Evolutionary conservation across 441 rosid genomes (phyloP), one percentile per base, ranked within the genome.

Genomic region (Adansonia rubrostipa): DNA sequence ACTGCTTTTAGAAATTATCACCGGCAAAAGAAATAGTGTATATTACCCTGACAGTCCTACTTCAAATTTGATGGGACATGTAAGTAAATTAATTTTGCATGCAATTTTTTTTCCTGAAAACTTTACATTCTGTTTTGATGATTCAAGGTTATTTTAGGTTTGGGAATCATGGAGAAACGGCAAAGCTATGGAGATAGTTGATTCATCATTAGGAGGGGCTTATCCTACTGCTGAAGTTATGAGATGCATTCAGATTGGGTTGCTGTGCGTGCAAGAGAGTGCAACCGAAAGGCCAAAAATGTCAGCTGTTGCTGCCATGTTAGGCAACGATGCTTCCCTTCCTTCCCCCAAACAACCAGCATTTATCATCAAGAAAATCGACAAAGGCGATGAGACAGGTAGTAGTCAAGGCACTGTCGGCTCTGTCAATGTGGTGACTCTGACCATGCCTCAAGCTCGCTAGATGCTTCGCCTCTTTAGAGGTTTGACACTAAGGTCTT

Each of bases 211-310:
- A 24, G 3, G 15, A 10, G 74, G 61, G 20, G 62, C 82, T 2
- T 73, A 75, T 63, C 45, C 47, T 1, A n/a, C 10, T 1, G 14
- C 20, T 0, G 85, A 89, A 79, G 86, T 50, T 9, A 7, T 61
- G 42, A 86, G 85, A 73, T 83, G 84, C 77, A 83, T 84, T 15
- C 91, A 88, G 40, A 78, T 87, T 9, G 88, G 85, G 63, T 76
- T 87, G 0, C 54, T 88, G 15, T 89, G 88, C 61, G 87, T 88
- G 33, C 91, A 88, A 47, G 82, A 83, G 0, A 65, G 45, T 11
- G 77, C 88, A 9, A 84, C 51, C 28, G 87, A 87, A 3, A 86
- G 92, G 72, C 92, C 92, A 2, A 82, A 70, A 54, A 88, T 85
- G 76, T 69, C 67, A 8, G 24, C 50, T 0, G 84, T 87, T 10